Conservation (phyloP, 2,329 filamentous ascomycete species). For the Scedosporium boydii region DNA sequence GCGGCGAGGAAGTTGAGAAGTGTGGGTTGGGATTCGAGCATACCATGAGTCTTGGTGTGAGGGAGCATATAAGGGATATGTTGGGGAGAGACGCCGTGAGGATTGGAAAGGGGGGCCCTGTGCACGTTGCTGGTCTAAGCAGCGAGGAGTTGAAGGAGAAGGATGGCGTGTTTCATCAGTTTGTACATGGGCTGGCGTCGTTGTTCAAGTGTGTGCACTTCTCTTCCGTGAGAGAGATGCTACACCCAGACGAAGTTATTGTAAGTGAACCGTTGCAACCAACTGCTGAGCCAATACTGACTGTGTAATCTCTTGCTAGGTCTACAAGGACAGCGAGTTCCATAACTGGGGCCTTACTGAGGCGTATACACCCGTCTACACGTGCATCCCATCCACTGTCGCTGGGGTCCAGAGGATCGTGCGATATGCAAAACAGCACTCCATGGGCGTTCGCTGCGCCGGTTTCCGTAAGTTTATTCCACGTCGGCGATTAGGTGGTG, state of each 20-base stretch:
- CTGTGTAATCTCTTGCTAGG: constrained; percentile 12
- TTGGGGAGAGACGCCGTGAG: not conserved
- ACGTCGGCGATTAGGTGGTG: too few relatives aligned
- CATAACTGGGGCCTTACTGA: constrained; percentile 31
- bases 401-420: constrained; percentile 30
- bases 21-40: constrained; percentile 3
- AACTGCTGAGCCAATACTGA: not conserved
- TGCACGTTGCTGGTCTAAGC: constrained; percentile 1
- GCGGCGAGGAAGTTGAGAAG: not conserved
- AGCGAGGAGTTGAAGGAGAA: not conserved
- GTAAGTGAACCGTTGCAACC: not conserved
- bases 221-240: not conserved
- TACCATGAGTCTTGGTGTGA: constrained; percentile 9
- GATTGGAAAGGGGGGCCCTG: not conserved
- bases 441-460: constrained; percentile 27
- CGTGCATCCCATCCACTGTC: constrained; percentile 30
- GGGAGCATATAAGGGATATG: constrained; percentile 8
- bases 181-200: constrained; percentile 5
- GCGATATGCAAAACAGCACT: constrained; percentile 22
- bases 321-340: constrained; percentile 22
- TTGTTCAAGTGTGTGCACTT: not conserved
- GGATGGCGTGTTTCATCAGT: not conserved
- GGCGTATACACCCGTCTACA: constrained; percentile 26
- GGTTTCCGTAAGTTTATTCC: constrained; percentile 23
- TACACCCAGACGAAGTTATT: not conserved